Evolutionary conservation across 805 yeast species (phyloP), one percentile per base, ranked within the genome.

Genomic region (Cyberlindnera sargentensis): DNA sequence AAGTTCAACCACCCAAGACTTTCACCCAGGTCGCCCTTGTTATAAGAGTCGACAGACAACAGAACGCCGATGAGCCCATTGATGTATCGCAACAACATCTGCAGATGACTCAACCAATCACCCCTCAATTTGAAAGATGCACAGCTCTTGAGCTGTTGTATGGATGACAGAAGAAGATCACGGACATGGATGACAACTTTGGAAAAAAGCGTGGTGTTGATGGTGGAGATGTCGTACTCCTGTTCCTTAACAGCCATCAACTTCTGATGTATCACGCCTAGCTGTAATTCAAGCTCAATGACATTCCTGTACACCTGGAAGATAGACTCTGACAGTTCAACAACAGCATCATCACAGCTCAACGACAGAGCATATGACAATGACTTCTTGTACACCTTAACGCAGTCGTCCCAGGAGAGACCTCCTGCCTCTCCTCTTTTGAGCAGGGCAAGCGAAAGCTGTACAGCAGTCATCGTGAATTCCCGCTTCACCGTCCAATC

Each of bases 61-160:
- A 73, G 67, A n/a, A 67, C 47, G 0, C 74, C 75, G 20, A 72
- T 65, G 45, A 71, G 70, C 0, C 73, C 74, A 25, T 61, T 56
- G 6, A 65, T 60, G 50, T 71, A 65, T 37, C 61, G 64, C 36
- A 61, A 55, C 10, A 68, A 47, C 2, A 27, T 24, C 5, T 46
- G 48, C n/a, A 56, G n/a, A 26, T 41, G 42, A 0, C 34, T n/a
- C 3, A 35, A 3, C 57, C 57, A 52, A 1, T 29, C 10, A 2
- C 31, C 34, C 34, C 15, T 28, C 3, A 27, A 15, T n/a, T 34
- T 27, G 8, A 34, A 37, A 8, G 20, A 23, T 3, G 30, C 20
- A 31, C 25, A 8, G 20, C 20, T 15, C 20, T 15, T 15, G 20
- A 15, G 20, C 33, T 31, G 33, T 31, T 31, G 33, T 9, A 31